These are phyloP conservation scores for Pythium brachiatum DNA, from an alignment of 352 stramenopile genomes.

Conservation along the genomic window DNA sequence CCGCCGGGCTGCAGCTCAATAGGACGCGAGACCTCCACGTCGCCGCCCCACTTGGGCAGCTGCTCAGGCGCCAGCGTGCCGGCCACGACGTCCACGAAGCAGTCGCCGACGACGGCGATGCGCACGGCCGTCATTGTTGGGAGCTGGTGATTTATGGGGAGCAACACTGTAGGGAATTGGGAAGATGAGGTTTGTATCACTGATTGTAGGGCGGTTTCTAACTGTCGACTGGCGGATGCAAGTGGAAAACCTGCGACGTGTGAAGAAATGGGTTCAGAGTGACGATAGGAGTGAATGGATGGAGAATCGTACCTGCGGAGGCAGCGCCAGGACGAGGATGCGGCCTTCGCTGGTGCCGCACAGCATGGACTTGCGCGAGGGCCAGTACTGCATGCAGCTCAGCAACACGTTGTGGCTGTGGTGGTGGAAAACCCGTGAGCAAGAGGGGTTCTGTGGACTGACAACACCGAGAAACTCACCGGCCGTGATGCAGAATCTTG, in stretches of 20 bases:
- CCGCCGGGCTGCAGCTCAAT: conserved; percentile 79
- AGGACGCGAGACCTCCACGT: conserved; percentile 61
- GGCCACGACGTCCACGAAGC: conserved; percentile 63
- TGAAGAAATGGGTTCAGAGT: background rate
- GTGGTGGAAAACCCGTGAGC: background rate
- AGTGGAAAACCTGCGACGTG: conserved; percentile 3
- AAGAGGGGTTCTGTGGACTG: background rate
- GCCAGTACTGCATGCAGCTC: conserved; percentile 24
- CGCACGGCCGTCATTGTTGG: background rate
- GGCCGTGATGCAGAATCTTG: conserved; percentile 40
- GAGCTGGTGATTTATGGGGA: background rate
- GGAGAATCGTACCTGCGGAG: background rate
- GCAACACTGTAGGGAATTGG: too few relatives aligned
- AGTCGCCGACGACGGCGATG: conserved; percentile 24
- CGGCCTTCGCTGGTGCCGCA: conserved; percentile 20
- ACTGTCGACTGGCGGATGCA: background rate
- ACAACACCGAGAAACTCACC: conserved; percentile 23
- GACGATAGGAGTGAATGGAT: background rate
- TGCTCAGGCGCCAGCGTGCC: conserved; percentile 58
- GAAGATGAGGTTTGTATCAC: background rate
- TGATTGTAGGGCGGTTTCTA: background rate
- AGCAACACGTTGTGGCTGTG: conserved; percentile 13
- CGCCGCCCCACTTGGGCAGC: conserved; percentile 75
- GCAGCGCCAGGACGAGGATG: conserved; percentile 21
- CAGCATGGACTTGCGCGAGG: conserved; percentile 10